Base-by-base conservation (phyloP, 2,329 filamentous ascomycete species). In the Dothideomycetidae sp. region DNA sequence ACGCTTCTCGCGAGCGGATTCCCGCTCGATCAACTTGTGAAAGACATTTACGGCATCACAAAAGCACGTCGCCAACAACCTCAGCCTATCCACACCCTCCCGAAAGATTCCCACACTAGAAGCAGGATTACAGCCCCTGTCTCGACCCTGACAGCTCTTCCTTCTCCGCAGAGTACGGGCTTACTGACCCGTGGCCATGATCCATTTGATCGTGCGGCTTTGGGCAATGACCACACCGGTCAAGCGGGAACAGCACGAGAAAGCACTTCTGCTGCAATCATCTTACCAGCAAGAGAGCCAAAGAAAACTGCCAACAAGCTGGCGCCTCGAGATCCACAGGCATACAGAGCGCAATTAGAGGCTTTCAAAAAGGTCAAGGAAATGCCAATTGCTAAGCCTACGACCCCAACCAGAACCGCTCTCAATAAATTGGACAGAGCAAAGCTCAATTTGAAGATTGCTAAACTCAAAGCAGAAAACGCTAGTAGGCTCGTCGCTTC, bases 1-100 rank as follows among this genome's bases (percentile, higher is more conserved):
- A 46, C 48, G 30, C 49, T 68, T 42, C 53, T 64, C 37, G 51
- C 55, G 28, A 63, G 81, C 42, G 79, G 82, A 33, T 73, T 92
- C 41, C 73, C 73, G 13, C 93, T 78, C 50, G 68, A 78, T 38
- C 70, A 82, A 42, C 77, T 88, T 40, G 62, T 86, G 10, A 66
- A 74, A 9, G 80, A 88, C 21, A 26, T 26, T 7, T 26, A 7
- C n/a, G 21, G 21, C 21, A 26, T 26, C 21, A n/a, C 73, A 81
- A 7, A 31, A 31, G 11, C 29, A 15, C 29, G 29, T 31, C 29
- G 29, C 7, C 7, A 31, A 15, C 11, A n/a, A 13, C 7, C n/a
- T 12, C 29, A 31, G 14, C 11, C 29, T n/a, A n/a, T n/a, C n/a
- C n/a, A n/a, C n/a, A n/a, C n/a, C n/a, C n/a, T n/a, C n/a, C n/a